These are phyloP conservation scores for Paxillus rubicundulus DNA, from an alignment of 768 basidiomycete genomes.

Conservation along the genomic window DNA sequence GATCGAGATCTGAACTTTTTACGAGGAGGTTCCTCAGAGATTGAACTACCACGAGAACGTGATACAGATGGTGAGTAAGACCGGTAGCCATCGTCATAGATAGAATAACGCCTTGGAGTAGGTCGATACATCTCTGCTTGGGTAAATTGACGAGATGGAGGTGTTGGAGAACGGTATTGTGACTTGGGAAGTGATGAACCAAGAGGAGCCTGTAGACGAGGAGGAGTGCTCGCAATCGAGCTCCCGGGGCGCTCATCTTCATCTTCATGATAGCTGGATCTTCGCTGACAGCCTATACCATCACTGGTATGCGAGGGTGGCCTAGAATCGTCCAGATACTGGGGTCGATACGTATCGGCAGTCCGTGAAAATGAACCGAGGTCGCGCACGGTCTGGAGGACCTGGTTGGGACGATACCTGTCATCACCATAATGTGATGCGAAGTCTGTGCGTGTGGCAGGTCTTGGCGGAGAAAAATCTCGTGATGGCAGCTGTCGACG, in stretches of 20 bases:
- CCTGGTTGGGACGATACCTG: constrained; percentile 46
- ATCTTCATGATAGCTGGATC: constrained; percentile 22
- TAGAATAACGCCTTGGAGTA: constrained; percentile 2
- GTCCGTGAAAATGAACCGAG: constrained; percentile 34
- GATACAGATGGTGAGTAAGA: constrained; percentile 18
- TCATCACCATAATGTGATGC: constrained; percentile 39
- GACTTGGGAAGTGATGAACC: constrained; percentile 12
- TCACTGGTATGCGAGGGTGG: constrained; percentile 28
- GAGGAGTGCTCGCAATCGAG: constrained; percentile 35
- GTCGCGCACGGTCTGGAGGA: constrained; percentile 38
- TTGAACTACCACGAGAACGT: constrained; percentile 28
- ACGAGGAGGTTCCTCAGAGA: constrained; percentile 29
- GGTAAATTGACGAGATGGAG: constrained; percentile 18
- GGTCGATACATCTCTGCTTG: constrained; percentile 7
- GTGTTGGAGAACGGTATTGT: constrained; percentile 23
- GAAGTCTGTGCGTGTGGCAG: constrained; percentile 33
- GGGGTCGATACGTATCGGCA: constrained; percentile 54
- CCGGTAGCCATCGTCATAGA: constrained; percentile 12
- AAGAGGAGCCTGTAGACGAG: constrained; percentile 14
- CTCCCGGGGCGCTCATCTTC: constrained; percentile 26
- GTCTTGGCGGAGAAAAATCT: constrained; percentile 38
- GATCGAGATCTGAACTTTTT: constrained; percentile 44
- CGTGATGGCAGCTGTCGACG: constrained; percentile 32
- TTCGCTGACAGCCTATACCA: constrained; percentile 26
- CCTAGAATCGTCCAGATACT: constrained; percentile 37